These are phyloP conservation scores for Nissolia schottii DNA, from an alignment of 306 rosid species.

Conservation along the genomic window DNA sequence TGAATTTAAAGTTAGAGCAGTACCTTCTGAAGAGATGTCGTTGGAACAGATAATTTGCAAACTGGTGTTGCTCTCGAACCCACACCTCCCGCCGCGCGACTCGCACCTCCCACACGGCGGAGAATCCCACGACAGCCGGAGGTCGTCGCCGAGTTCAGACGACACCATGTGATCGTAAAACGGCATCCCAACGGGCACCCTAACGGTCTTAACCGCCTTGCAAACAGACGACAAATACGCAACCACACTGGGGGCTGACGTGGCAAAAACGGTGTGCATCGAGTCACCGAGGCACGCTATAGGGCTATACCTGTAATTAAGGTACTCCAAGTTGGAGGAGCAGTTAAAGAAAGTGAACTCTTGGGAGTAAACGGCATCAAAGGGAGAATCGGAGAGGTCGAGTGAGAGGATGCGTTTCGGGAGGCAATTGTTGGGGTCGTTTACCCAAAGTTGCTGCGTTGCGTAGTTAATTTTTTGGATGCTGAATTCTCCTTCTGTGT, in stretches of 20 bases:
- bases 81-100: slow-evolving; percentile 57
- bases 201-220: slow-evolving; percentile 9
- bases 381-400: slow-evolving; percentile 53
- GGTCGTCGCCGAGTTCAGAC: slow-evolving; percentile 36
- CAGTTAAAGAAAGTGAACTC: slow-evolving; percentile 65
- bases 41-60: slow-evolving; percentile 39
- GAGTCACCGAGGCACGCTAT: slow-evolving; percentile 51
- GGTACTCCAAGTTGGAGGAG: slow-evolving; percentile 33
- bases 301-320: slow-evolving; percentile 32
- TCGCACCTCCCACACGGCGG: slow-evolving; percentile 67
- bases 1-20: background rate
- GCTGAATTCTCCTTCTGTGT: slow-evolving; percentile 35
- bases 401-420: slow-evolving; percentile 50
- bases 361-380: slow-evolving; percentile 26
- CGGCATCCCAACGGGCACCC: slow-evolving; percentile 48
- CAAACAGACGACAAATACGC: slow-evolving; percentile 36
- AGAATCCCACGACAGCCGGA: slow-evolving; percentile 50
- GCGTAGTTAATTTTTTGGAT: slow-evolving; percentile 53
- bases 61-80: slow-evolving; percentile 24
- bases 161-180: slow-evolving; percentile 24
- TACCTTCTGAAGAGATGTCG: slow-evolving; percentile 40
- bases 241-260: slow-evolving; percentile 27
- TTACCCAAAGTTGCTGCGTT: slow-evolving; percentile 53
- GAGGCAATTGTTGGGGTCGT: slow-evolving; percentile 68
- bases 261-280: slow-evolving; percentile 43